Evolutionary conservation across 2,329 filamentous ascomycete species (phyloP), one percentile per base, ranked within the genome.

Genomic region (Trichoderma sp.): DNA sequence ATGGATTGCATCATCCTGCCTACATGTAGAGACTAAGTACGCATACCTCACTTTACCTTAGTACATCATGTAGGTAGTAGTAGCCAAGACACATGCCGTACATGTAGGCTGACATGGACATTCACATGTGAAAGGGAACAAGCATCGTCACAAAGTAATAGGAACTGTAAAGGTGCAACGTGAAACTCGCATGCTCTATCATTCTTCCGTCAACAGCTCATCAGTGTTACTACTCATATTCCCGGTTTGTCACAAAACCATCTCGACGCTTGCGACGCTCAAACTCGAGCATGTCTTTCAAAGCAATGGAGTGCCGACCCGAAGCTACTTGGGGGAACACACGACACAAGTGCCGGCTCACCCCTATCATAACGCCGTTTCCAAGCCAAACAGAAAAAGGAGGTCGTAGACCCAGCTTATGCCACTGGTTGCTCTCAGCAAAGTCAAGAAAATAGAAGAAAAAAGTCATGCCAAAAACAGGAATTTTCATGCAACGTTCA

Each of bases 341-440:
- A 26, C 24, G 34, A 39, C 63, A 53, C 43, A 34, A 26, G 47
- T 14, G 58, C 26, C 56, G 36, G 36, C 34, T 34, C 53, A 34
- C 36, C 51, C 36, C 61, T 39, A n/a, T 51, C 53, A 51, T 43
- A 72, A 72, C 64, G 63, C 63, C 70, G 43, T 72, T 61, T 72
- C 70, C 70, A 72, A 63, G 39, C 43, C 24, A 62, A 47, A 43
- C 24, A 61, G 56, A 61, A 47, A 34, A 68, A 53, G 24, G 30
- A 62, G 26, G 39, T 51, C 47, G 63, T 30, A 66, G 47, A 36
- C 39, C 39, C 63, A 56, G 63, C 47, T 66, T 47, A 66, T 51
- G 28, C 43, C 39, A 36, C 30, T 36, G 63, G 63, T 66, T 70
- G 66, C 66, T 69, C 56, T 61, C 28, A 51, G 39, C 39, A 14